Evolutionary conservation across 2,329 filamentous ascomycete genomes (phyloP).

Genomic region (Gyromitra esculenta): DNA sequence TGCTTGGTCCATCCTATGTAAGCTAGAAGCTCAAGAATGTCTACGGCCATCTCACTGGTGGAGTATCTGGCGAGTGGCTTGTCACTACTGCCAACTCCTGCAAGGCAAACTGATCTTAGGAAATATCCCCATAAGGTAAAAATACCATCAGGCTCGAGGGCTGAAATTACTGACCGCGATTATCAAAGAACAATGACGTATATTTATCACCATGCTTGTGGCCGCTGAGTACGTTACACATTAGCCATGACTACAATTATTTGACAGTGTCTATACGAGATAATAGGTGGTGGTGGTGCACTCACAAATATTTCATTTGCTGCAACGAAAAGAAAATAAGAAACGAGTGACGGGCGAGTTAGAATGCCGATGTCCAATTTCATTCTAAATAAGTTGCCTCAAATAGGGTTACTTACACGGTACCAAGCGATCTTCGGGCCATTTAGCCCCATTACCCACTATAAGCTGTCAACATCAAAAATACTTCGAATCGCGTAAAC

Average conservation of each 20-base stretch:
- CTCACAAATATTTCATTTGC: slow-evolving; percentile 54
- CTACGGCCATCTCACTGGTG: slow-evolving; percentile 84
- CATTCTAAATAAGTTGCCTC: slow-evolving; percentile 43
- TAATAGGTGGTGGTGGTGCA: slow-evolving; percentile 14
- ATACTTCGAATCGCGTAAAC: slow-evolving; percentile 37
- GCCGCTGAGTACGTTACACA: slow-evolving; percentile 61
- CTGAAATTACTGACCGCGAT: slow-evolving; percentile 67
- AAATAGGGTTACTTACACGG: slow-evolving; percentile 51
- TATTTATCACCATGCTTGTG: slow-evolving; percentile 75
- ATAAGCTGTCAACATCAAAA: slow-evolving; percentile 33
- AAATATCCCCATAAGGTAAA: slow-evolving; percentile 27
- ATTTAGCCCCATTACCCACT: slow-evolving; percentile 57
- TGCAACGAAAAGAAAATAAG: slow-evolving; percentile 37
- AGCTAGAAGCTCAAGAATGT: slow-evolving; percentile 66
- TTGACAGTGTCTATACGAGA: slow-evolving; percentile 66
- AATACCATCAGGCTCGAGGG: slow-evolving; percentile 2
- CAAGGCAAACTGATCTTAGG: slow-evolving; percentile 35
- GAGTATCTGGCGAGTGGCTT: slow-evolving; percentile 80
- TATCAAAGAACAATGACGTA: slow-evolving; percentile 80
- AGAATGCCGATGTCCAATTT: slow-evolving; percentile 30
- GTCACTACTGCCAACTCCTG: slow-evolving; percentile 77
- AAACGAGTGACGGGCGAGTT: slow-evolving; percentile 18
- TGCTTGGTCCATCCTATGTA: slow-evolving; percentile 60
- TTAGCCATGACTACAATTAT: slow-evolving; percentile 23
- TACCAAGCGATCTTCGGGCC: slow-evolving; percentile 55